Evolutionary conservation across 148 eudicot genomes (phyloP).

Genomic region (Persicaria maculosa): DNA sequence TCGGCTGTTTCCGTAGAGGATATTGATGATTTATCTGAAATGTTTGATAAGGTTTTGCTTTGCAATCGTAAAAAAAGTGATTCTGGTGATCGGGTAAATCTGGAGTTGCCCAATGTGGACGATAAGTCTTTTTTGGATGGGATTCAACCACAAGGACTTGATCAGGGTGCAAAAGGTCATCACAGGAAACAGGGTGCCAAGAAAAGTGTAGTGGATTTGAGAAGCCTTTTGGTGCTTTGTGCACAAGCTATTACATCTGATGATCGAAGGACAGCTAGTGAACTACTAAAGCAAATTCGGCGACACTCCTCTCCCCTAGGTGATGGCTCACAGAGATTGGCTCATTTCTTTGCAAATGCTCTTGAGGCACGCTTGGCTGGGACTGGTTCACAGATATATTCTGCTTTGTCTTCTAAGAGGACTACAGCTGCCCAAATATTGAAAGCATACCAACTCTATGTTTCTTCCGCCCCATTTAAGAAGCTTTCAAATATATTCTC

Average conservation of each 20-base stretch:
- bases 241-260: conserved; percentile 44
- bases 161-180: conserved; percentile 15
- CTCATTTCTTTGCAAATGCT: conserved; percentile 37
- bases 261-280: conserved; percentile 32
- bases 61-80: conserved; percentile 20
- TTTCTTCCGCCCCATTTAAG: background rate
- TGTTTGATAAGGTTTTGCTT: conserved; percentile 51
- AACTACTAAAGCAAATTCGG: conserved; percentile 39
- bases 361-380: conserved; percentile 50
- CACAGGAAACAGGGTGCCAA: conserved; percentile 14
- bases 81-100: conserved; percentile 14
- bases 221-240: conserved; percentile 33
- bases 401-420: no score
- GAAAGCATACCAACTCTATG: background rate
- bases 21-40: conserved; percentile 28
- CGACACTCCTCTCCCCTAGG: conserved; percentile 35
- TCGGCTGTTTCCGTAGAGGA: conserved; percentile 37
- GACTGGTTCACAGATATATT: conserved; percentile 26
- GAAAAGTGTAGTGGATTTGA: conserved; percentile 32
- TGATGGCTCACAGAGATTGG: conserved; percentile 41
- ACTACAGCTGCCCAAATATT: background rate
- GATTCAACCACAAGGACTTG: conserved; percentile 10
- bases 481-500: background rate
- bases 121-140: background rate
- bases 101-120: background rate